Evolutionary conservation across 805 yeast genomes (phyloP).

Genomic region (Wickerhamiella brachini): DNA sequence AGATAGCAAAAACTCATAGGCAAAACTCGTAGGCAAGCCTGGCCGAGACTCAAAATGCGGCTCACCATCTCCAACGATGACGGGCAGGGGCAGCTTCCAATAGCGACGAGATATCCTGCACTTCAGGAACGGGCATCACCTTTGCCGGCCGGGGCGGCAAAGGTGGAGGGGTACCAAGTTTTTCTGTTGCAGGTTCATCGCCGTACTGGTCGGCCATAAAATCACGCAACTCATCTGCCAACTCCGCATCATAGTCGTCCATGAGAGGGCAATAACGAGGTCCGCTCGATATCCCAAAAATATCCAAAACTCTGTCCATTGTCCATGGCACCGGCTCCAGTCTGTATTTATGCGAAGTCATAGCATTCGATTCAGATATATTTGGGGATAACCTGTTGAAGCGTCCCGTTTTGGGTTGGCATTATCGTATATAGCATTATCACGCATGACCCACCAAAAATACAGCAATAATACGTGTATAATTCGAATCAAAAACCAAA

Average conservation of each 20-base stretch:
- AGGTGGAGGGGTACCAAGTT: background rate
- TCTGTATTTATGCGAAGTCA: too few relatives aligned
- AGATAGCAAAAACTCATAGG: background rate
- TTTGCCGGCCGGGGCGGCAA: background rate
- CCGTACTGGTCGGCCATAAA: slow-evolving; percentile 2
- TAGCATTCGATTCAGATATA: too few relatives aligned
- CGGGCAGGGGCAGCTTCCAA: background rate
- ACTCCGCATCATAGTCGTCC: slow-evolving; percentile 8
- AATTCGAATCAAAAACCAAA: background rate
- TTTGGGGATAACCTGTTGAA: too few relatives aligned
- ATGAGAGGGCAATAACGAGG: background rate
- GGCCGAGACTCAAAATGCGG: too few relatives aligned
- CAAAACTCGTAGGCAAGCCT: too few relatives aligned
- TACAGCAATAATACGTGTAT: too few relatives aligned
- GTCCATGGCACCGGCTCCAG: too few relatives aligned
- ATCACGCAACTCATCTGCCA: background rate
- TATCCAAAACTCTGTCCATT: background rate
- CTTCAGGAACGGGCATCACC: background rate
- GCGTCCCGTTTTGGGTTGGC: too few relatives aligned
- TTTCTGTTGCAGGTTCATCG: background rate
- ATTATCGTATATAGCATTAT: too few relatives aligned
- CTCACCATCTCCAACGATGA: background rate
- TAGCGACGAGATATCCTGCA: background rate
- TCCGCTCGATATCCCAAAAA: background rate
- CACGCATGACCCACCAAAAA: too few relatives aligned